A percentile compares a stretch with the other conserved stretches of the same genome.
Conservation (phyloP, 2,329 filamentous ascomycete genomes). For the Aureobasidium mangrovei region DNA sequence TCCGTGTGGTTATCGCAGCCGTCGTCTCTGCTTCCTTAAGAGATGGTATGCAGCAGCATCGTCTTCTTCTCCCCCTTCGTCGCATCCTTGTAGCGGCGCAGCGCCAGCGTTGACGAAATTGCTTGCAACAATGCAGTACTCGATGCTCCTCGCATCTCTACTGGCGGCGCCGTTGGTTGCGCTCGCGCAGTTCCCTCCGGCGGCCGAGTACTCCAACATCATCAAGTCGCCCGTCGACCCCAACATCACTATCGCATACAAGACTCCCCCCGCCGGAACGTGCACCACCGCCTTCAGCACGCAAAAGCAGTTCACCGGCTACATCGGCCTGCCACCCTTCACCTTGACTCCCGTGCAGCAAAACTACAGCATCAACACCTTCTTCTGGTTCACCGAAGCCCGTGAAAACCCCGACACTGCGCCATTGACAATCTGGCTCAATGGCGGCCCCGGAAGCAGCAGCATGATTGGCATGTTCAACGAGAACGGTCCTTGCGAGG, state of each 20-base stretch:
- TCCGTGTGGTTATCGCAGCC: not conserved
- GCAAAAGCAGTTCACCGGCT: constrained; percentile 64
- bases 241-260: constrained; percentile 60
- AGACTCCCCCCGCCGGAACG: constrained; percentile 48
- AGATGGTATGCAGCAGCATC: not conserved
- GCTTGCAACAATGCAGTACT: not conserved
- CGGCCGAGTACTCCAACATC: constrained; percentile 39
- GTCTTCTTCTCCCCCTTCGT: too few relatives aligned
- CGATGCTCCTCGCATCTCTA: not conserved
- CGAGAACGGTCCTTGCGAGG: constrained; percentile 45
- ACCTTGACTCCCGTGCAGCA: constrained; percentile 40
- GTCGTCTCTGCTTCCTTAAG: not conserved
- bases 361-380: constrained; percentile 52
- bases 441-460: constrained; percentile 57
- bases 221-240: constrained; percentile 54
- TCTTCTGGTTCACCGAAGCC: constrained; percentile 58
- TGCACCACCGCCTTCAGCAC: constrained; percentile 56
- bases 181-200: constrained; percentile 33
- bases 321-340: constrained; percentile 49
- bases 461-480: constrained; percentile 57
- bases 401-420: constrained; percentile 39
- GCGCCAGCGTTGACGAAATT: too few relatives aligned
- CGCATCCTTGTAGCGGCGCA: too few relatives aligned
- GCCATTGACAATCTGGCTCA: constrained; percentile 56
- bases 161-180: not conserved